phyloP scores from a whole-genome alignment of 2,329 filamentous ascomycete species.

The Trichoderma sp. region DNA sequence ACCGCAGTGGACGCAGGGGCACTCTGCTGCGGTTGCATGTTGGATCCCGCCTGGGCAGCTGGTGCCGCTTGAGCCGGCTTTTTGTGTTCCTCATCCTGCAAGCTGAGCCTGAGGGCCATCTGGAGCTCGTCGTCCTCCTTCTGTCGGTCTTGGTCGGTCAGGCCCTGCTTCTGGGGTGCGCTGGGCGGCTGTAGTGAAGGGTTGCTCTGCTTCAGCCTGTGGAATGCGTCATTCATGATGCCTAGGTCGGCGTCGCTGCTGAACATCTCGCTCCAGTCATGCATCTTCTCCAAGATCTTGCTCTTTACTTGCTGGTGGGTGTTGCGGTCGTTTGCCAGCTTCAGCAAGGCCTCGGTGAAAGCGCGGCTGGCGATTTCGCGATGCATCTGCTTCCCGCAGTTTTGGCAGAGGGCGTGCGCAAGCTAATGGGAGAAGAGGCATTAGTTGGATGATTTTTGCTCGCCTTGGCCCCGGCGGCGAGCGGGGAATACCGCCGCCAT shows the following conservation, averaged over 20 bases:
- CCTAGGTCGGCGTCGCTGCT: slow-evolving; percentile 82
- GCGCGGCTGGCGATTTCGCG: slow-evolving; percentile 85
- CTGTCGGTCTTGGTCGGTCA: slow-evolving; percentile 83
- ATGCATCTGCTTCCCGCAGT: slow-evolving; percentile 83
- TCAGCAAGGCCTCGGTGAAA: slow-evolving; percentile 89
- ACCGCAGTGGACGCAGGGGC: slow-evolving; percentile 52
- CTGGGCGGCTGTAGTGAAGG: slow-evolving; percentile 88
- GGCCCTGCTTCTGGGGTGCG: slow-evolving; percentile 86
- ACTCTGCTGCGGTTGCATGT: slow-evolving; percentile 34
- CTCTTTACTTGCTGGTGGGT: slow-evolving; percentile 95
- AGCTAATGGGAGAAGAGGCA: slow-evolving; percentile 49
- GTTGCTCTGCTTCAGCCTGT: slow-evolving; percentile 78
- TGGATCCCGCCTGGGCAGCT: slow-evolving; percentile 35
- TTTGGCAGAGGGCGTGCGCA: slow-evolving; percentile 86
- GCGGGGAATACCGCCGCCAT: slow-evolving; percentile 8
- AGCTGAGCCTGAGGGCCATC: slow-evolving; percentile 87
- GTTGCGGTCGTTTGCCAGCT: slow-evolving; percentile 89
- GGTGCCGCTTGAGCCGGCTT: slow-evolving; percentile 40
- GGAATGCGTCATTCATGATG: slow-evolving; percentile 95
- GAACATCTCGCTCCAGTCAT: slow-evolving; percentile 96
- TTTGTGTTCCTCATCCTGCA: slow-evolving; percentile 78
- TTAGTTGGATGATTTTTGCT: neutral
- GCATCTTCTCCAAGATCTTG: slow-evolving; percentile 96
- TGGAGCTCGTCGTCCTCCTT: slow-evolving; percentile 98
- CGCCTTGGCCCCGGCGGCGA: neutral